Conservation (phyloP, 83 land plant species). For the Diphasiastrum complanatum region DNA sequence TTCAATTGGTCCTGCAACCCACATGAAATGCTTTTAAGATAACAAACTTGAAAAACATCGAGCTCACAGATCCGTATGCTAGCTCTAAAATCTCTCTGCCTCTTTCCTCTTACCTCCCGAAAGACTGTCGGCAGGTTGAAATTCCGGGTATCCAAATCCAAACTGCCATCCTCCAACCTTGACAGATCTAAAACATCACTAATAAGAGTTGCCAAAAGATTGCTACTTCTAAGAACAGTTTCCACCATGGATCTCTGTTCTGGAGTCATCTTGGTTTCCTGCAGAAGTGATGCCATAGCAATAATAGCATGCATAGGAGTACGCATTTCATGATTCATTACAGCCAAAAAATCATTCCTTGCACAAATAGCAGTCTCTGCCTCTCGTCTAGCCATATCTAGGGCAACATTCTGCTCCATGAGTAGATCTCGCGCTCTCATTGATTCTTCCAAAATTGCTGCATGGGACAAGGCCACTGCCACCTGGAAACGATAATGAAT, state of each 20-base stretch:
- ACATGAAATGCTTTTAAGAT: background rate
- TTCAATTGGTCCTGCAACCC: too few species aligned
- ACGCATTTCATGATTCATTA: constrained; percentile 98
- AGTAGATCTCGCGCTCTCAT: constrained; percentile 80
- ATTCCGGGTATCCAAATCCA: constrained; percentile 56
- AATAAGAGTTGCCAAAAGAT: constrained; percentile 77
- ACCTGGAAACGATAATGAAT: constrained; percentile 38
- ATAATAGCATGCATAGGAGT: constrained; percentile 96
- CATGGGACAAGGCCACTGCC: constrained; percentile 96
- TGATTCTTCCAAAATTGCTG: constrained; percentile 92
- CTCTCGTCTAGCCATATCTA: constrained; percentile 76
- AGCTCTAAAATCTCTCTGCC: too few species aligned
- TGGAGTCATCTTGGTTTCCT: constrained; percentile 69
- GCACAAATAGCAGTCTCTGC: constrained; percentile 93
- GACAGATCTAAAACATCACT: constrained; percentile 92
- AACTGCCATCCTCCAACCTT: constrained; percentile 88
- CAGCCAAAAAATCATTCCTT: constrained; percentile 92
- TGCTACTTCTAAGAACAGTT: constrained; percentile 80
- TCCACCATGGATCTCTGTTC: constrained; percentile 94
- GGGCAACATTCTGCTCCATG: constrained; percentile 89
- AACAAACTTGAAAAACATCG: background rate
- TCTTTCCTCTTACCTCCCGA: constrained; percentile 65
- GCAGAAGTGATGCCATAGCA: constrained; percentile 69
- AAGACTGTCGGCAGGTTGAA: constrained; percentile 67
- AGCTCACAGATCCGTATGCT: background rate